Evolutionary conservation across 2,329 filamentous ascomycete species (phyloP).

Genomic region (Beauveria sp.): DNA sequence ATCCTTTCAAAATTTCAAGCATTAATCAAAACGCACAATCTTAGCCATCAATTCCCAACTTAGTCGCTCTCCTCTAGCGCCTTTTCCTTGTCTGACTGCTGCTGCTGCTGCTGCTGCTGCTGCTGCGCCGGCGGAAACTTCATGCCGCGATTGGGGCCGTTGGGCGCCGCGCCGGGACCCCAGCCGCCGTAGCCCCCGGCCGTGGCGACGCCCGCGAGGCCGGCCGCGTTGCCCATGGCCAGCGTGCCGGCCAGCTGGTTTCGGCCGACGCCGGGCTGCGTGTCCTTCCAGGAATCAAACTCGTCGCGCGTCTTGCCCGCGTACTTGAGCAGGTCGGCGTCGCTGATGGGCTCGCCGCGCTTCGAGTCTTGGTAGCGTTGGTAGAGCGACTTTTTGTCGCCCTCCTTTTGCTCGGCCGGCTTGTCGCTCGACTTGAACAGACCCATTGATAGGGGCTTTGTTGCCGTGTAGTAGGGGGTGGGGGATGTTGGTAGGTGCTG

Average conservation of each 20-base stretch:
- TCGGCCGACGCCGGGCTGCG: conserved; percentile 30
- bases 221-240: conserved; percentile 21
- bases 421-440: conserved; percentile 8
- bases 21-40: no score
- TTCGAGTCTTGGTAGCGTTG: conserved; percentile 26
- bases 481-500: no score
- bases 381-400: conserved; percentile 24
- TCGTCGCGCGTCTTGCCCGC: conserved; percentile 28
- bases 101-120: background rate
- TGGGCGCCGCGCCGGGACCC: conserved; percentile 23
- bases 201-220: conserved; percentile 23
- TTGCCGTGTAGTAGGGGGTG: background rate
- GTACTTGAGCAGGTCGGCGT: conserved; percentile 34
- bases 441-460: background rate
- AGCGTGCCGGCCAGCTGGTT: conserved; percentile 31
- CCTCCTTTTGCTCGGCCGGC: conserved; percentile 1
- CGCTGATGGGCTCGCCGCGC: conserved; percentile 23
- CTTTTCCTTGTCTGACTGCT: conserved; percentile 4
- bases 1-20: no score
- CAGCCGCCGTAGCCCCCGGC: conserved; percentile 28
- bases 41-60: background rate
- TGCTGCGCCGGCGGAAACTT: conserved; percentile 26
- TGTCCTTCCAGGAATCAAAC: conserved; percentile 20
- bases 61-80: conserved; percentile 6
- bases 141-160: conserved; percentile 23